Conservation (phyloP, 2,329 filamentous ascomycete species). For the Ophiosphaerella herpotricha region DNA sequence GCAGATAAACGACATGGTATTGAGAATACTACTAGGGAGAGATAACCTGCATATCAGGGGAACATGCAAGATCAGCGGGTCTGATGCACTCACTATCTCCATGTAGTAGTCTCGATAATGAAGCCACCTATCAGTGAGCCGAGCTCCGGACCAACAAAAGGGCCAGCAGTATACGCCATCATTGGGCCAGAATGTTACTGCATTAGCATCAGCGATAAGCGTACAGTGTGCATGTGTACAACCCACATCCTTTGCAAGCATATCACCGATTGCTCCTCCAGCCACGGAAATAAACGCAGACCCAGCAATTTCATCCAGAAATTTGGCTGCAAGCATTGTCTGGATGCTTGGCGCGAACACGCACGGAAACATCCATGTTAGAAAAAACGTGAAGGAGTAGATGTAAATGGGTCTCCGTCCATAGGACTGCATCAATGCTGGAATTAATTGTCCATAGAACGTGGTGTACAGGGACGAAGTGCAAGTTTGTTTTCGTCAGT, state of each 20-base stretch:
- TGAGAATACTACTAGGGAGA: neutral
- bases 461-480: conserved; percentile 87
- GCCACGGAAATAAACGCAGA: conserved; percentile 69
- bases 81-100: conserved; percentile 52
- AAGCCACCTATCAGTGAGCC: conserved; percentile 73
- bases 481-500: conserved; percentile 64
- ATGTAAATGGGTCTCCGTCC: conserved; percentile 83
- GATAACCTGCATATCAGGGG: conserved; percentile 2
- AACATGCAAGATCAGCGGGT: conserved; percentile 7
- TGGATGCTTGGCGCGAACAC: conserved; percentile 81
- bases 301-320: conserved; percentile 75
- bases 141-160: conserved; percentile 61
- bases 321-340: conserved; percentile 77
- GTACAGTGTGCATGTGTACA: neutral
- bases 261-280: conserved; percentile 82
- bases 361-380: conserved; percentile 80
- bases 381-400: conserved; percentile 71
- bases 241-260: conserved; percentile 44
- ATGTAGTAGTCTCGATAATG: conserved; percentile 75
- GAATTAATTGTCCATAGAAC: conserved; percentile 76
- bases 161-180: conserved; percentile 67
- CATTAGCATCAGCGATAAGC: conserved; percentile 10
- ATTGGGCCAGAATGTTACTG: conserved; percentile 75
- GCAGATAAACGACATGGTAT: neutral
- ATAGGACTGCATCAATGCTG: conserved; percentile 76